Percentiles rank a stretch among this genome's conserved stretches.
Evolutionary conservation across 257 asterid genomes (phyloP).

Genomic region (Fraxinus anomala): DNA sequence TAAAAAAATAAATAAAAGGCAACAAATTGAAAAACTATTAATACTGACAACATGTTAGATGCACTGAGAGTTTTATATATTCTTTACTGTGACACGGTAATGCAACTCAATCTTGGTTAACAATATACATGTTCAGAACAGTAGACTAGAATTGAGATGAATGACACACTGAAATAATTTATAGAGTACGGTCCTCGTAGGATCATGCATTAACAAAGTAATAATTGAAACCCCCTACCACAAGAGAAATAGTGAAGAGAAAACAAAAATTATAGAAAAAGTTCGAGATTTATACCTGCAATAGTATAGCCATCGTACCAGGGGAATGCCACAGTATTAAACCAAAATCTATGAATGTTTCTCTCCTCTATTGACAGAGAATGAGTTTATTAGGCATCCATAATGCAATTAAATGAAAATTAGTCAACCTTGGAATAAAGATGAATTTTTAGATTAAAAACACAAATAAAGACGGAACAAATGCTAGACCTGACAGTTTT

Average conservation of each 20-base stretch:
- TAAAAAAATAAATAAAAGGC: no score
- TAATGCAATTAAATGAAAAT: background rate
- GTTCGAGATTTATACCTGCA: slow-evolving; percentile 37
- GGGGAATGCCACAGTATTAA: slow-evolving; percentile 41
- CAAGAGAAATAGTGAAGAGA: slow-evolving; percentile 4
- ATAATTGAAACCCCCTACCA: background rate
- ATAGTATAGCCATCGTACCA: slow-evolving; percentile 44
- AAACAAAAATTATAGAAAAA: background rate
- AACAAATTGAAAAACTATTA: background rate
- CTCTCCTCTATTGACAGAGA: slow-evolving; percentile 27
- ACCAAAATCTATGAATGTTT: slow-evolving; percentile 32
- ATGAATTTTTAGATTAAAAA: background rate
- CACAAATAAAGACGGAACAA: background rate
- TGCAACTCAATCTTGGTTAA: slow-evolving; percentile 7
- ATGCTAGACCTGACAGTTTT: background rate
- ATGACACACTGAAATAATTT: background rate
- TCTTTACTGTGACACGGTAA: background rate
- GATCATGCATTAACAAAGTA: background rate
- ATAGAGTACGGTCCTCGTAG: background rate
- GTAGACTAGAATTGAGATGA: slow-evolving; percentile 3
- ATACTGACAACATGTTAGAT: background rate
- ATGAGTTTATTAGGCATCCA: slow-evolving; percentile 5
- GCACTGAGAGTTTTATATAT: background rate
- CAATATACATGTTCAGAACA: background rate
- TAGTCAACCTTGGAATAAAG: background rate